Base-by-base conservation (phyloP, 169 alveolate genomes). In the Perkinsus marinus region DNA sequence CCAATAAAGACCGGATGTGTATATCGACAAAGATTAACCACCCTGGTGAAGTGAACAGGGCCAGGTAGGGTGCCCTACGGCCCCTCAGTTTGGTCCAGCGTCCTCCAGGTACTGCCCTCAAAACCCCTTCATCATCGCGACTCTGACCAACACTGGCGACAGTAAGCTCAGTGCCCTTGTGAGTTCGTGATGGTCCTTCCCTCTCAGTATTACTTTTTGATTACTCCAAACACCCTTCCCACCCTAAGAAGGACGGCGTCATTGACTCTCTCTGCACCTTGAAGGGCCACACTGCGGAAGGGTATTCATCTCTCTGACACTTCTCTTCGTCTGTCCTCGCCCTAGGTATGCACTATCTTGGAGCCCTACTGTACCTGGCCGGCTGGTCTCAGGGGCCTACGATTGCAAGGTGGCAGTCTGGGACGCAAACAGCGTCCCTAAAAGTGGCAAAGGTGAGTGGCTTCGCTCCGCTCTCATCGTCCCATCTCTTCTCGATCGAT, bases 161-260 rank as follows among this genome's bases (percentile, higher is more conserved):
- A 94, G 79, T 57, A 57, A 26, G 79, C 79, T 41, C 10, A 41
- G 46, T 41, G 46, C 37, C 37, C 26, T 26, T 13, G 79, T 0
- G 79, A 57, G 26, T 57, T 16, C 79, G 34, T n/a, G n/a, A n/a
- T n/a, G n/a, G n/a, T n/a, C n/a, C n/a, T n/a, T n/a, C n/a, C 79
- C 79, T 57, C 5, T 57, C 79, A 57, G 79, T 57, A 13, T 26
- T 57, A 19, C 79, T 97, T 38, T 98, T 96, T 94, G 99, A 98
- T 94, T 98, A 97, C 92, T 95, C 98, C 91, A 97, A 97, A 94
- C 99, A 97, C 90, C 98, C 98, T 2, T 94, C 97, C 41, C 79
- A 57, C 22, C 79, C 79, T 26, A 57, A 57, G 79, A 57, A 57
- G 79, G 79, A 57, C 36, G 79, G 79, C 79, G 34, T 26, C 22